A percentile compares a stretch with the other conserved stretches of the same genome.
These are phyloP conservation scores for Aureococcus anophagefferens DNA, from an alignment of 108 stramenopile genomes.

Conservation along the genomic window DNA sequence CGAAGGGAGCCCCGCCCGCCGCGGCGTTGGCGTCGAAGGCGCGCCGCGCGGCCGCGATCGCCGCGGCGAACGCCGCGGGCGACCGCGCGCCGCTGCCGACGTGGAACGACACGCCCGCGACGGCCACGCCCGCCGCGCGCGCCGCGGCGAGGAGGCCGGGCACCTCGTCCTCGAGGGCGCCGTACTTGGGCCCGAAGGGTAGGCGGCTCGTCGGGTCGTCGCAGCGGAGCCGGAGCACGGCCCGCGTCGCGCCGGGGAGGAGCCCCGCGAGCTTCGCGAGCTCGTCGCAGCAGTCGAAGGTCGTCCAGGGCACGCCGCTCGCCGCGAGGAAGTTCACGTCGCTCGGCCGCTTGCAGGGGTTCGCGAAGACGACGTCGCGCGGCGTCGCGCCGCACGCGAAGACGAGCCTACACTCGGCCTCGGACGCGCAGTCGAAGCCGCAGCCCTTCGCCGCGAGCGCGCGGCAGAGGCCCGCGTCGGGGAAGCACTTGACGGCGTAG, in stretches of 20 bases:
- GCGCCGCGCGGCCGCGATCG: neutral
- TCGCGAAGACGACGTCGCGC: neutral
- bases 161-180: neutral
- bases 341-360: neutral
- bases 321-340: neutral
- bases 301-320: neutral
- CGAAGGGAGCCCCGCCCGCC: no score
- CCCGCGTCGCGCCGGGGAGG: no score
- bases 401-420: neutral
- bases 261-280: neutral
- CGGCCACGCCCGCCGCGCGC: neutral
- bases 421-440: conserved; percentile 1
- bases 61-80: neutral
- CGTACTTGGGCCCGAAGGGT: neutral
- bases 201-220: neutral
- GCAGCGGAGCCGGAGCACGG: neutral
- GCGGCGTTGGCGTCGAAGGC: neutral
- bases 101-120: neutral
- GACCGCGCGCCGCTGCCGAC: neutral
- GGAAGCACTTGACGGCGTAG: conserved; percentile 1
- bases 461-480: neutral
- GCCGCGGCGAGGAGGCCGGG: neutral
- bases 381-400: neutral
- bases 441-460: neutral
- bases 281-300: neutral